Conservation (phyloP, 495 filamentous ascomycete species). For the Penicillium tannophilum region DNA sequence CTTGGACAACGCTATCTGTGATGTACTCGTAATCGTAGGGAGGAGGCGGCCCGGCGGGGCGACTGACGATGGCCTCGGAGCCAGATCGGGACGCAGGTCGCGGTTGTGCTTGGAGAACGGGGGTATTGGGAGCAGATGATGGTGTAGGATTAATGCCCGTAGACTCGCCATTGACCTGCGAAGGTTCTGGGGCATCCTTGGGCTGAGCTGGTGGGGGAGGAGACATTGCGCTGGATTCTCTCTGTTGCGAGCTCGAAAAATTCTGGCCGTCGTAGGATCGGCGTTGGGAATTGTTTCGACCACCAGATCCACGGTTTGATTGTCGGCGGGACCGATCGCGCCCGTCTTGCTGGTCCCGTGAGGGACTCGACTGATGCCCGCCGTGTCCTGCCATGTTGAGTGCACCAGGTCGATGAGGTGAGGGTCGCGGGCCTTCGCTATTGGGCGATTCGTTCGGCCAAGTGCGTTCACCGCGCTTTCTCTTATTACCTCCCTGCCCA, state of each 20-base stretch:
- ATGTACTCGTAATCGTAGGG: constrained; percentile 61
- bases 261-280: constrained; percentile 35
- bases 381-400: constrained; percentile 59
- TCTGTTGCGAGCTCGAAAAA: constrained; percentile 33
- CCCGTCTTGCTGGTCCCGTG: constrained; percentile 46
- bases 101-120: constrained; percentile 26
- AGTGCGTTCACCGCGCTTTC: constrained; percentile 58
- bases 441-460: constrained; percentile 51
- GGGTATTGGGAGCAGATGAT: constrained; percentile 31
- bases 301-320: constrained; percentile 43
- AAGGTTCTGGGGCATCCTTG: constrained; percentile 28
- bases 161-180: constrained; percentile 28
- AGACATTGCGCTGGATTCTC: constrained; percentile 40
- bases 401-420: constrained; percentile 65
- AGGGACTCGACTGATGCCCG: constrained; percentile 35
- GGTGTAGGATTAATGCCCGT: constrained; percentile 22
- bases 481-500: constrained; percentile 58
- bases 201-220: constrained; percentile 36
- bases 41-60: constrained; percentile 26
- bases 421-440: constrained; percentile 58
- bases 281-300: constrained; percentile 39
- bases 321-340: constrained; percentile 48
- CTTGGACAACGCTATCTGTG: constrained; percentile 47
- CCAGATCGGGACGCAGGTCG: constrained; percentile 23
- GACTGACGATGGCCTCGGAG: constrained; percentile 20